Percentiles rank a stretch among this genome's conserved stretches.
Evolutionary conservation across 2,329 filamentous ascomycete species (phyloP).

Genomic region (Podosphaera fusca): DNA sequence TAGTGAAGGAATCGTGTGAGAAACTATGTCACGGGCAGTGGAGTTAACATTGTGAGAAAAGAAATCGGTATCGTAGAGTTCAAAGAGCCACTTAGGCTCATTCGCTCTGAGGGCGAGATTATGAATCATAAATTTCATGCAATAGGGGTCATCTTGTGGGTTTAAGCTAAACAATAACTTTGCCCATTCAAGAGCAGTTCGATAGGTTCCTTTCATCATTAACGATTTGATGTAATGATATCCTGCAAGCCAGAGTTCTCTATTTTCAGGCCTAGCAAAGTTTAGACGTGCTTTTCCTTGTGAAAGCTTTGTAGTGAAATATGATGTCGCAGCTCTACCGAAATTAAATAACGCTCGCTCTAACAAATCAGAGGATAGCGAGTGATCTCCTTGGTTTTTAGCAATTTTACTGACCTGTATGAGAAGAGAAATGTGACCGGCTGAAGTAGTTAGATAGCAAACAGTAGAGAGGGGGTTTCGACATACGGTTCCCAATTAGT

Average conservation of each 20-base stretch:
- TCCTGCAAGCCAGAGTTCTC: slow-evolving; percentile 76
- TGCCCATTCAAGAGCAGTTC: slow-evolving; percentile 83
- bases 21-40: not conserved
- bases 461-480: not conserved
- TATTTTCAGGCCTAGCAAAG: slow-evolving; percentile 64
- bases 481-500: slow-evolving; percentile 38
- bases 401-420: slow-evolving; percentile 83
- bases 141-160: slow-evolving; percentile 56
- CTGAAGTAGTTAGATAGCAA: slow-evolving; percentile 6
- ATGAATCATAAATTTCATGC: slow-evolving; percentile 58
- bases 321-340: slow-evolving; percentile 66
- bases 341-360: slow-evolving; percentile 85
- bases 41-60: slow-evolving; percentile 18
- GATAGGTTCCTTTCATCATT: slow-evolving; percentile 74
- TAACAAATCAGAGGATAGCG: slow-evolving; percentile 64
- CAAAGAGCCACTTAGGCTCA: slow-evolving; percentile 53
- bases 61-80: slow-evolving; percentile 29
- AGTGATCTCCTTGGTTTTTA: slow-evolving; percentile 73
- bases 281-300: slow-evolving; percentile 61
- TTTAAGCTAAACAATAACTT: slow-evolving; percentile 62
- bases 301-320: slow-evolving; percentile 53
- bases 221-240: slow-evolving; percentile 77
- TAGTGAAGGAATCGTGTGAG: slow-evolving; percentile 53
- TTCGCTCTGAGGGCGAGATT: slow-evolving; percentile 62
- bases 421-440: slow-evolving; percentile 78